Evolutionary conservation across 371 early-diverging fungal species (phyloP), one percentile per base, ranked within the genome.

Genomic region (Apophysomyces variabilis): DNA sequence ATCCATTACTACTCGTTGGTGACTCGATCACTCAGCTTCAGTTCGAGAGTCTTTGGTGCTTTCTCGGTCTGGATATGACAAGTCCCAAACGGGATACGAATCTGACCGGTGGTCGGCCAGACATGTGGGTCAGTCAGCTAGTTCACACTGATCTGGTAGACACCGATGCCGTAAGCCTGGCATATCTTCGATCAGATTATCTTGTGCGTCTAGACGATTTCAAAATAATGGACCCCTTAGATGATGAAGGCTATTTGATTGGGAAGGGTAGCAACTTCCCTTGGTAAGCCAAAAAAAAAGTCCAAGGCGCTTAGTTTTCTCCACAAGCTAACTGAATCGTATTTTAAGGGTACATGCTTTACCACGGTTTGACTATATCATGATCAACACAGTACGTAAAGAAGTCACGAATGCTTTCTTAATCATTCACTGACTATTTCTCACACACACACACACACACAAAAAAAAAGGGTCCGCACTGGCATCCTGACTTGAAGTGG

Each of bases 11-110:
- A 8, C 44, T 80, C 35, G 75, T 80, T 11, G 77, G 80, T 13
- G 79, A 79, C 41, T 79, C 79, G 2, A 79, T 79, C 57, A 76
- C 79, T 7, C 74, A 79, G 46, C 60, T 79, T 4, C 76, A 76
- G 66, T 79, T 66, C 58, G 76, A 79, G 61, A 76, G 76, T 58
- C 43, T 75, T 41, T 61, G 64, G 45, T 79, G 79, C 37, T 38
- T 74, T n/a, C 41, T 76, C 38, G 79, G 76, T 0, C 50, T 70
- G 38, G 60, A 76, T 43, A 41, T 73, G 50, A 54, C 60, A 4
- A 14, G 16, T 12, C 60, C 39, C 57, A 69, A 60, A 44, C 36
- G 41, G n/a, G 68, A 73, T 13, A 65, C 61, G 8, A 38, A 60
- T 12, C 36, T 72, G 45, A 68, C 62, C 41, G 78, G 73, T 1